A percentile compares a stretch with the other conserved stretches of the same genome.
phyloP scores from a whole-genome alignment of 768 basidiomycete species.

The Kwoniella sp. region DNA sequence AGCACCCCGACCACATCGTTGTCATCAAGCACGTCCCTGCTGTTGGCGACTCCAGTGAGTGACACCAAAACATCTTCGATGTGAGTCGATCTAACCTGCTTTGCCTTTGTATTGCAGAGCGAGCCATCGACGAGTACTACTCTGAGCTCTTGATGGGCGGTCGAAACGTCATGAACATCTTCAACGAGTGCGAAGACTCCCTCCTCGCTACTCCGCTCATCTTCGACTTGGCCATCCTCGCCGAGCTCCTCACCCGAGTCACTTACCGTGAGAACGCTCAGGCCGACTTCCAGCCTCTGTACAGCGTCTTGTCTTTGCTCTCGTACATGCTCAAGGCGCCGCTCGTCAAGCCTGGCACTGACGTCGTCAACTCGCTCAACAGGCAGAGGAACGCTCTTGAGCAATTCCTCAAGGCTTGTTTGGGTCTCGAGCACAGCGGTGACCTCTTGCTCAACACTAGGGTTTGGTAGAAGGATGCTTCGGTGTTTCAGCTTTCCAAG shows the following conservation, averaged over 20 bases:
- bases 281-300: constrained; percentile 75
- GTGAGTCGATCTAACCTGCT: no score
- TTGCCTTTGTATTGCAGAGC: no score
- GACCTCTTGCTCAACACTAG: constrained; percentile 86
- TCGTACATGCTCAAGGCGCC: constrained; percentile 98
- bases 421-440: constrained; percentile 77
- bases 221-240: constrained; percentile 86
- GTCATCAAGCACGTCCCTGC: constrained; percentile 97
- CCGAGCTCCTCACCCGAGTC: constrained; percentile 90
- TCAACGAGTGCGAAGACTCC: constrained; percentile 99
- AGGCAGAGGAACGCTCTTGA: constrained; percentile 94
- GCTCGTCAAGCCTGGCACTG: constrained; percentile 84
- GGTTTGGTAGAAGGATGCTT: constrained; percentile 73
- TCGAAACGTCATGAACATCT: constrained; percentile 78
- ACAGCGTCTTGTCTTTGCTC: constrained; percentile 87
- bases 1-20: constrained; percentile 95
- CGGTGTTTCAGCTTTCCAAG: background rate
- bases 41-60: constrained; percentile 80
- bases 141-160: constrained; percentile 98
- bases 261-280: constrained; percentile 67
- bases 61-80: no score
- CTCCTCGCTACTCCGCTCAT: constrained; percentile 94
- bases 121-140: constrained; percentile 98
- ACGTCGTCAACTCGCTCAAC: constrained; percentile 92
- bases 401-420: constrained; percentile 88